These are phyloP conservation scores for Clonostachys sp. DNA, from an alignment of 2,329 filamentous ascomycete genomes.

Conservation along the genomic window DNA sequence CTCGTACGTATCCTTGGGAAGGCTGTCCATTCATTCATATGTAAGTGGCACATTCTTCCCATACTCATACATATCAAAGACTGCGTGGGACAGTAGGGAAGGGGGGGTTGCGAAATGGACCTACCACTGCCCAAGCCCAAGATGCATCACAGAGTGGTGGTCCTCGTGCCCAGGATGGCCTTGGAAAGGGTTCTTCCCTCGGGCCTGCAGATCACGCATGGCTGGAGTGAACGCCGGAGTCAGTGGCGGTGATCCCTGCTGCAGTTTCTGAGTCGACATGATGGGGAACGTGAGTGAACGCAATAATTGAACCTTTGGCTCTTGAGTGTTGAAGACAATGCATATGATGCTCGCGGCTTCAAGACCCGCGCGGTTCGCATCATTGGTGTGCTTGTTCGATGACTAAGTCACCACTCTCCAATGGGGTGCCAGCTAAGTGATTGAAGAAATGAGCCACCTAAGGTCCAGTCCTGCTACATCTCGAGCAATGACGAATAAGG, in stretches of 20 bases:
- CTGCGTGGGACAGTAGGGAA: neutral
- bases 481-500: no score
- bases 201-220: conserved; percentile 53
- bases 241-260: neutral
- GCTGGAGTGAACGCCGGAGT: neutral
- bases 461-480: no score
- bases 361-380: no score
- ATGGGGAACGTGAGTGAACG: no score
- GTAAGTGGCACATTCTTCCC: neutral
- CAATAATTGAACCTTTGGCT: no score
- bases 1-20: conserved; percentile 29
- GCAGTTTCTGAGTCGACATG: no score
- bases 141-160: neutral
- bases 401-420: no score
- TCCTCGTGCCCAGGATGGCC: neutral
- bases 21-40: neutral
- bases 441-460: no score
- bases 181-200: conserved; percentile 52
- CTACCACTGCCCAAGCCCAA: neutral
- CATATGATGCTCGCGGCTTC: no score
- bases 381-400: no score
- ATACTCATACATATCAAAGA: neutral
- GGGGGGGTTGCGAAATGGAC: neutral
- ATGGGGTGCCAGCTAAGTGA: no score
- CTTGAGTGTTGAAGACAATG: no score